Base-by-base conservation (phyloP, 768 basidiomycete genomes). In the Obba rivulosa region DNA sequence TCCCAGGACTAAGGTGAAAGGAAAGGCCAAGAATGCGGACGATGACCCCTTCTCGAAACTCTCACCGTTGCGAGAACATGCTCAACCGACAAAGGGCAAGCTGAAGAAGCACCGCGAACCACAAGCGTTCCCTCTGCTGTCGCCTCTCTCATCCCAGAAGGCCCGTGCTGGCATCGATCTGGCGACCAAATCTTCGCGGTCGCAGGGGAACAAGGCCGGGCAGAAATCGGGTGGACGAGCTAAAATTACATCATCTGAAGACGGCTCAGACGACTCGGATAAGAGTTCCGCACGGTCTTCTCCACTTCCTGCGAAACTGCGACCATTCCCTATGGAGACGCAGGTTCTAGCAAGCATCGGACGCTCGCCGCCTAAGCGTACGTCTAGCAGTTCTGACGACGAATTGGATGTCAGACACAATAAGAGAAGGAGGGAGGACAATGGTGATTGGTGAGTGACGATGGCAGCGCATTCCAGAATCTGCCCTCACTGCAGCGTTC, bases 321-420 rank as follows among this genome's bases (percentile, higher is more conserved):
- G 57, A 47, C 74, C 76, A 1, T 78, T 78, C 43, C 76, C 77
- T 4, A 73, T 83, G 78, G 71, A 64, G 43, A 68, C 72, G 2
- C 70, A 75, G 44, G 47, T 74, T 35, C 64, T 79, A 2, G 59
- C 63, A 9, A 70, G 68, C 41, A 70, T 73, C 40, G 56, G 62
- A 2, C 62, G 61, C n/a, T 61, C 64, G 17, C 56, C 60, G 8
- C 52, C 50, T 7, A 69, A 70, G 54, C 65, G 68, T 17, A 40
- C 59, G 1, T 66, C 70, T 1, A 70, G 65, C 34, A 60, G 58
- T 10, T 41, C 8, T 55, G 63, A 42, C 45, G 59, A 34, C 61
- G 66, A 18, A 61, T 53, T 11, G 53, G 56, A 22, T 71, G 70
- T 52, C 70, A 51, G 39, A 10, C 37, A 37, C 34, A 22, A 45